These are phyloP conservation scores for Globisporangium heterothallicum DNA, from an alignment of 352 stramenopile species.

Conservation along the genomic window DNA sequence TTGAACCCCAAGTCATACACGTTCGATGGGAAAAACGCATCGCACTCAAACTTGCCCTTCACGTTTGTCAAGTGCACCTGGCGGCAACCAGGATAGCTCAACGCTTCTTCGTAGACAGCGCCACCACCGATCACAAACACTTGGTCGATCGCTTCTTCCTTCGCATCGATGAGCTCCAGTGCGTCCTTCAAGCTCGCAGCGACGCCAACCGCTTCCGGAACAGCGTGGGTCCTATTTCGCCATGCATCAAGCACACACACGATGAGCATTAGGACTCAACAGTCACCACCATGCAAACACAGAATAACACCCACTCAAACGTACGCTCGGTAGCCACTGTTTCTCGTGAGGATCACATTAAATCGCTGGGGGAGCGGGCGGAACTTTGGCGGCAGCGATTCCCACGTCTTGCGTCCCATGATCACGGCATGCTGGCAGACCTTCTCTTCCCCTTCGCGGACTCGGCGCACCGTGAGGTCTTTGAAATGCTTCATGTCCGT, in stretches of 20 bases:
- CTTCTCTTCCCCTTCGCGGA: not conserved
- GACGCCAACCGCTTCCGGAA: slow-evolving; percentile 82
- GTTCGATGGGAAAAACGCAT: slow-evolving; percentile 90
- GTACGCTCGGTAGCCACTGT: slow-evolving; percentile 38
- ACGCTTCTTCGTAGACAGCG: slow-evolving; percentile 92
- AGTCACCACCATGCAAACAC: not conserved
- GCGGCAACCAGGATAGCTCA: slow-evolving; percentile 78
- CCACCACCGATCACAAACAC: slow-evolving; percentile 98
- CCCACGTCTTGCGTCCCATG: slow-evolving; percentile 99
- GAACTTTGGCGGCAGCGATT: slow-evolving; percentile 96
- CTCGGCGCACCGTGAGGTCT: slow-evolving; percentile 76
- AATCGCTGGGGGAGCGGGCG: slow-evolving; percentile 91
- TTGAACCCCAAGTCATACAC: slow-evolving; percentile 51
- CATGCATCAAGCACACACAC: not conserved
- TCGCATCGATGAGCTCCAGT: slow-evolving; percentile 70
- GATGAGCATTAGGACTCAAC: not conserved
- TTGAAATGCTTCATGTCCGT: slow-evolving; percentile 97
- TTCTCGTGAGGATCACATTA: slow-evolving; percentile 95
- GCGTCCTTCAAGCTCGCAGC: slow-evolving; percentile 89
- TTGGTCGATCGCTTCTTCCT: slow-evolving; percentile 76
- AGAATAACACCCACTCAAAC: slow-evolving; percentile 1
- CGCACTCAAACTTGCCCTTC: slow-evolving; percentile 84
- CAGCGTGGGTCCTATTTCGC: slow-evolving; percentile 11
- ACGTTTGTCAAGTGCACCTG: slow-evolving; percentile 91
- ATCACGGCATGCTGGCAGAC: slow-evolving; percentile 95